Evolutionary conservation across 139 green algal genomes (phyloP), one percentile per base, ranked within the genome.

Genomic region (Haematococcus sp.): DNA sequence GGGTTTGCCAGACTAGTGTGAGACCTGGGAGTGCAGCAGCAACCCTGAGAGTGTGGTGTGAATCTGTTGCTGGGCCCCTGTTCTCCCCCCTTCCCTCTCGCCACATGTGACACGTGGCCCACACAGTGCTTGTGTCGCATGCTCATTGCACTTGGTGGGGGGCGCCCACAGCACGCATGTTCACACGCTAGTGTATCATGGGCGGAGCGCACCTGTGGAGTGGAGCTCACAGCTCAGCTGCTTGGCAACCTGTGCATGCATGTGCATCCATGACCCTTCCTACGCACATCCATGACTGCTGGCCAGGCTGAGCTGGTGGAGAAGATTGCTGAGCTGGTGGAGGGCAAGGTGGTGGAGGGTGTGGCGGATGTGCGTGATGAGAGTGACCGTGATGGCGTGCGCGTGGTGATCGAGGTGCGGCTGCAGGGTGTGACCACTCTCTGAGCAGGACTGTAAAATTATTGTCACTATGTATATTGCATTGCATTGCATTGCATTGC

Each of bases 301-400:
- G 9, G 4, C 1, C 81, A 91, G 87, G 79, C 93, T 43, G 68
- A 83, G 1, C 75, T 97, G 33, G 88, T 95, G 3, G 74, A 87
- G 31, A 64, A 84, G 32, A 92, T 99, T 23, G 95, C 94, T 2
- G 64, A 88, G 35, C 80, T 99, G 55, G 94, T 95, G 11, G 93
- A 98, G 34, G 74, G 73, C 19, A 86, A 88, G 76, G 64, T 15
- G 7, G 40, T 95, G 2, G 86, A 87, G 34, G 92, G 93, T 64
- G 86, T 97, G 40, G 82, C 83, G 25, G 94, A 98, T 68, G 84
- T 99, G 20, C 81, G 94, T 9, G 95, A 99, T 76, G 95, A 99
- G 85, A 95, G 85, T 46, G 95, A 98, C 78, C 85, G 95, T 0
- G 7, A 49, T 23, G 95, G 95, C 52, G 88, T 97, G 76, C 84